These are phyloP conservation scores for Viola odorata DNA, from an alignment of 345 rosid species.

Conservation along the genomic window DNA sequence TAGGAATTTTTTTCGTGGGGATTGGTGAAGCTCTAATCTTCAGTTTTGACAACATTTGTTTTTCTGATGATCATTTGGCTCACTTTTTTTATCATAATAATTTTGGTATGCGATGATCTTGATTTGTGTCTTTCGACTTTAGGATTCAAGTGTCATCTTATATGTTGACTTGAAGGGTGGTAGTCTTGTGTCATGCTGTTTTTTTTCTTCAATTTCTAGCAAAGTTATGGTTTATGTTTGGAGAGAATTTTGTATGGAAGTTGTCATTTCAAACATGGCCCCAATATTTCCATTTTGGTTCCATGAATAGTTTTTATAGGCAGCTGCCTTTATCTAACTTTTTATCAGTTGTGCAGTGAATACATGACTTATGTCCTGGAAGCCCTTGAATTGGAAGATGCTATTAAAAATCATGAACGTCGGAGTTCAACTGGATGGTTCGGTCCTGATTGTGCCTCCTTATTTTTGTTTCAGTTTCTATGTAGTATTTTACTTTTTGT, in stretches of 20 bases:
- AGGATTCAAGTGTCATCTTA: background rate
- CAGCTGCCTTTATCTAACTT: constrained; percentile 10
- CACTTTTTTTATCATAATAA: no score
- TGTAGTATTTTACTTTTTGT: background rate
- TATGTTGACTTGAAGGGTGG: background rate
- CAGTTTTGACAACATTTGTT: no score
- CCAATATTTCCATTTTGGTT: background rate
- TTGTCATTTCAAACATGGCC: no score
- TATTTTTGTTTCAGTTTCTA: constrained; percentile 6
- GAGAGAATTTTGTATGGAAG: no score
- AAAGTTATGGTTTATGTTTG: background rate
- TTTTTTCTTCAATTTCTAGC: background rate
- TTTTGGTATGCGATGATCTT: background rate
- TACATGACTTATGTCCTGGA: constrained; percentile 73
- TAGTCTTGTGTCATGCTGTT: background rate
- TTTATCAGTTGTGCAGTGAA: constrained; percentile 47
- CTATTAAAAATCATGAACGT: constrained; percentile 78
- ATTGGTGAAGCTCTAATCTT: no score
- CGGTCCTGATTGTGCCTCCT: constrained; percentile 20
- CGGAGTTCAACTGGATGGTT: constrained; percentile 91
- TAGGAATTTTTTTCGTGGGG: no score
- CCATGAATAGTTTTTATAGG: background rate
- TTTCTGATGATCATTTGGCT: background rate
- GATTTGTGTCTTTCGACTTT: background rate
- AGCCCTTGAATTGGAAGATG: constrained; percentile 92